Conservation (phyloP, 139 green algal genomes). For the Auxenochlorella pyrenoidosa region DNA sequence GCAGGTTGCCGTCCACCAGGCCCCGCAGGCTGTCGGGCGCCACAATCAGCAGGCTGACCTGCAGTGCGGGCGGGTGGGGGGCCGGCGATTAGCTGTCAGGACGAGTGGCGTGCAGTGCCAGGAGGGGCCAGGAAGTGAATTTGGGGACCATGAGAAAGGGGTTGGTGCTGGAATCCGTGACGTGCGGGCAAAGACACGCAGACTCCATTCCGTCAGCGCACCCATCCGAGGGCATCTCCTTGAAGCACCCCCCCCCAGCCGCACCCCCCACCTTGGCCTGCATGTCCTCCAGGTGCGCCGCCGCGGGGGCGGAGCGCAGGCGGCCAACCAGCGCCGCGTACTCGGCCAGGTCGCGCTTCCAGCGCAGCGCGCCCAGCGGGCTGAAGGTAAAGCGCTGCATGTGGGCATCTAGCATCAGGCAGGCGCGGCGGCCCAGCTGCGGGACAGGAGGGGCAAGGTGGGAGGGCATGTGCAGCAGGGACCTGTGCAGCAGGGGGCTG, state of each 20-base stretch:
- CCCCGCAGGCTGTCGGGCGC: conserved; percentile 75
- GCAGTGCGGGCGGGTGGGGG: background rate
- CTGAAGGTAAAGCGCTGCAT: conserved; percentile 68
- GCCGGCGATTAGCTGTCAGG: too few species aligned
- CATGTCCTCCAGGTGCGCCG: conserved; percentile 51
- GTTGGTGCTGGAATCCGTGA: too few species aligned
- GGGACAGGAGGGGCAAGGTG: background rate
- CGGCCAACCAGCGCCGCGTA: conserved; percentile 56
- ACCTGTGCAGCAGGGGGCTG: too few species aligned
- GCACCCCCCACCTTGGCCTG: conserved; percentile 40
- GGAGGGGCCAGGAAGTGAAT: too few species aligned
- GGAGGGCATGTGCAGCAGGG: background rate
- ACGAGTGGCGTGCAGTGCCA: too few species aligned
- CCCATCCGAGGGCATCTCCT: too few species aligned
- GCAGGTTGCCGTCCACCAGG: conserved; percentile 73
- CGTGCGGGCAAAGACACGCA: too few species aligned
- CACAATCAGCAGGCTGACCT: conserved; percentile 81
- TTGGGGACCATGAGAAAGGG: too few species aligned
- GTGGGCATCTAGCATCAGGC: conserved; percentile 57
- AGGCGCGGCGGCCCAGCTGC: conserved; percentile 47
- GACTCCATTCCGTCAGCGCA: too few species aligned
- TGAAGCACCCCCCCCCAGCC: conserved; percentile 34
- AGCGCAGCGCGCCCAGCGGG: conserved; percentile 72
- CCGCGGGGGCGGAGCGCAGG: conserved; percentile 32
- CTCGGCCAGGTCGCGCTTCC: conserved; percentile 75